Conservation (phyloP, 805 yeast species). For the Candida michaelii region DNA sequence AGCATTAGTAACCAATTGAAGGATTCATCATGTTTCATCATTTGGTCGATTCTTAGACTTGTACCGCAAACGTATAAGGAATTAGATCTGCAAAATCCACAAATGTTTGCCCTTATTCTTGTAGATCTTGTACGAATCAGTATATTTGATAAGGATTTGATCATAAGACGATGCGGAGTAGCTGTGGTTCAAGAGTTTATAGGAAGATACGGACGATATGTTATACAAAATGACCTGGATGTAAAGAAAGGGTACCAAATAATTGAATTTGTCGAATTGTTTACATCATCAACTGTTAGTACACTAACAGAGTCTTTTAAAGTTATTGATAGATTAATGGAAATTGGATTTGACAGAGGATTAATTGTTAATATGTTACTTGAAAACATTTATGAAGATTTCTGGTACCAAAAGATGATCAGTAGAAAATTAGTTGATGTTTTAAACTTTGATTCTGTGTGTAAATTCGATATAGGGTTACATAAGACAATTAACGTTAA, state of each 20-base stretch:
- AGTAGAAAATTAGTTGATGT: slow-evolving; percentile 7
- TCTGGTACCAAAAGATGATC: slow-evolving; percentile 12
- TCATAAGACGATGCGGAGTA: slow-evolving; percentile 75
- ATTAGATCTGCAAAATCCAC: slow-evolving; percentile 2
- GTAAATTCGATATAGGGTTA: slow-evolving; percentile 6
- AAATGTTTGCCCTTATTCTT: slow-evolving; percentile 22
- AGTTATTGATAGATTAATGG: slow-evolving; percentile 18
- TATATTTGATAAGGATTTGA: slow-evolving; percentile 71
- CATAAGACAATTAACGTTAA: not conserved
- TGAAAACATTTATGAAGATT: slow-evolving; percentile 8
- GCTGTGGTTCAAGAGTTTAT: slow-evolving; percentile 86
- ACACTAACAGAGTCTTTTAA: slow-evolving; percentile 18
- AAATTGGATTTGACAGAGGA: slow-evolving; percentile 24
- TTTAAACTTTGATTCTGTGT: not conserved
- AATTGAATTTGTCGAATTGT: slow-evolving; percentile 54
- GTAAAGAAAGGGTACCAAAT: slow-evolving; percentile 32
- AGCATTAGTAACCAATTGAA: slow-evolving; percentile 66
- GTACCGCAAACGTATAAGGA: slow-evolving; percentile 18
- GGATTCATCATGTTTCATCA: slow-evolving; percentile 80
- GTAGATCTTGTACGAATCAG: slow-evolving; percentile 49
- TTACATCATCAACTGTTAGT: slow-evolving; percentile 45
- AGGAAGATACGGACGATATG: slow-evolving; percentile 64
- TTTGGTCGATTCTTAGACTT: slow-evolving; percentile 72
- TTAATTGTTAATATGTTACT: slow-evolving; percentile 9
- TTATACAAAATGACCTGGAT: slow-evolving; percentile 26